Evolutionary conservation across 2,329 filamentous ascomycete genomes (phyloP).

Genomic region (Colletotrichum eleusines): DNA sequence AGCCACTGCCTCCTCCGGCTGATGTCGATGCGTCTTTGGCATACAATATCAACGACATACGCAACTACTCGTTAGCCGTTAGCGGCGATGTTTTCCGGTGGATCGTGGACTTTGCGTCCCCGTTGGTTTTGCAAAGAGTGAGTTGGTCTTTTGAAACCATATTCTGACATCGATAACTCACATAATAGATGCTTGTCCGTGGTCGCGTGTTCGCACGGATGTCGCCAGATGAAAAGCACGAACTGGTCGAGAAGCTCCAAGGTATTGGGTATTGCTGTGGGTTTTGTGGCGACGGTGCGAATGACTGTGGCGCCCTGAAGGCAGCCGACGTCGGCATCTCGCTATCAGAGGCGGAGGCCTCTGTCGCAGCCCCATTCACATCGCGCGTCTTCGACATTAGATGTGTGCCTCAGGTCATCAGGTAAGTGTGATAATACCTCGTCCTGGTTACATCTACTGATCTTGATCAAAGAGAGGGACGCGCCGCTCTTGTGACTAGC

Average conservation of each 20-base stretch:
- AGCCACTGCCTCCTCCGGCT: constrained; percentile 78
- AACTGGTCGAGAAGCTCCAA: constrained; percentile 96
- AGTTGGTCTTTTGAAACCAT: constrained; percentile 45
- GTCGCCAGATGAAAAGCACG: constrained; percentile 99
- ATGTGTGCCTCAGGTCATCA: constrained; percentile 92
- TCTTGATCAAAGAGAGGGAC: constrained; percentile 75
- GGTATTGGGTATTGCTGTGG: constrained; percentile 95
- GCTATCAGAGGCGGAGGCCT: constrained; percentile 95
- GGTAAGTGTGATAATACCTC: constrained; percentile 58
- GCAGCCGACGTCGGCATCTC: constrained; percentile 98
- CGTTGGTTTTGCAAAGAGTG: constrained; percentile 80
- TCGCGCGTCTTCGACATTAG: constrained; percentile 96
- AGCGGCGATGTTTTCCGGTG: constrained; percentile 96
- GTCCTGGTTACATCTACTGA: neutral
- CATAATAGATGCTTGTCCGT: constrained; percentile 81
- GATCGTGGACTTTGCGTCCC: constrained; percentile 90
- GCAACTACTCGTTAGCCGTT: constrained; percentile 89
- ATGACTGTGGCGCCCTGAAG: constrained; percentile 96
- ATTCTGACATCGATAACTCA: neutral
- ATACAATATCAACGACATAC: constrained; percentile 83
- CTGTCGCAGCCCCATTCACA: constrained; percentile 97
- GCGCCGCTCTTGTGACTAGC: constrained; percentile 95
- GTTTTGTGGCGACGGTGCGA: constrained; percentile 97
- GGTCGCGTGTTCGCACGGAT: constrained; percentile 97
- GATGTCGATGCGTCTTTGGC: constrained; percentile 86